Base-by-base conservation (phyloP, 257 asterid genomes). In the Penstemon davidsonii region DNA sequence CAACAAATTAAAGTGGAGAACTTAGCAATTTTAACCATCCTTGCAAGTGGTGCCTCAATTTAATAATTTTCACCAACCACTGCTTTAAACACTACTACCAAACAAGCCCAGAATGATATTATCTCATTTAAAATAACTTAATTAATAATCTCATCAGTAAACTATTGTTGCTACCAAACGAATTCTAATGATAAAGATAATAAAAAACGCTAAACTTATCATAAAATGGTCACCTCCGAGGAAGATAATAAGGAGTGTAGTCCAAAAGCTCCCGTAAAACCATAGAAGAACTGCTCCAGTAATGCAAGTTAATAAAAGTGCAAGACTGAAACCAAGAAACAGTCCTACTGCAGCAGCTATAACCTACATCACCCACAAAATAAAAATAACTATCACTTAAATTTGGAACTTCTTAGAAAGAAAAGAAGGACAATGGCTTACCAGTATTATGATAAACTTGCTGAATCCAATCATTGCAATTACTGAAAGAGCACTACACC, bases 181-280 rank as follows among this genome's bases (percentile, higher is more conserved):
- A 55, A 39, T 72, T 46, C 9, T 5, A 69, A 38, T 8, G 41
- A 9, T 36, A 13, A 44, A 50, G 59, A 66, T 50, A 49, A 61
- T 47, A 19, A 57, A 12, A 69, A 54, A 66, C 39, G 54, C 55
- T 68, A 49, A 52, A 54, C 41, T 60, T 59, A 70, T 53, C 60
- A 69, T 60, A 64, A 55, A 80, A 56, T 50, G 19, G 61, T 74
- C 79, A 88, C 99, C 99, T 91, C 92, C 97, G 66, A 82, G 76
- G 40, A 80, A 62, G 75, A 87, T 68, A 68, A 87, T 44, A 47
- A 83, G 73, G 61, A 83, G 78, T 36, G 95, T 92, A 49, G 83
- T 84, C 97, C 96, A 94, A 82, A 94, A 86, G 87, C 96, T 91
- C 68, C 97, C 96, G 71, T 87, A 91, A 49, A 86, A 55, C 97